Evolutionary conservation across 108 stramenopile genomes (phyloP).

Genomic region (Nitzschia sp.): DNA sequence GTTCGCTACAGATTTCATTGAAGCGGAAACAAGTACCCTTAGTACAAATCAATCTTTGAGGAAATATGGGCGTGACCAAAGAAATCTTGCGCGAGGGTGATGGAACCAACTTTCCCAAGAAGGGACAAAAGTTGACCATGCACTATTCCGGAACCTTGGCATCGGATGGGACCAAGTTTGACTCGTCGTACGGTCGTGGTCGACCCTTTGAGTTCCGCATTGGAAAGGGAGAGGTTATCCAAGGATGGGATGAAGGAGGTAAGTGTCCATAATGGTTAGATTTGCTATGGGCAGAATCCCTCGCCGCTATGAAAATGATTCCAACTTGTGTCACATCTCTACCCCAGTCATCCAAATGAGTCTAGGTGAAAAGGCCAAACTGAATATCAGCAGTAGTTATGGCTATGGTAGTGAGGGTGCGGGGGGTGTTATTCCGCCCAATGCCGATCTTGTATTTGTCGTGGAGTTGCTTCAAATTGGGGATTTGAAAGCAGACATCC

Average conservation of each 20-base stretch:
- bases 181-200: constrained; percentile 68
- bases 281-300: not conserved
- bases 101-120: constrained; percentile 68
- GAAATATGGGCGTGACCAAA: constrained; percentile 50
- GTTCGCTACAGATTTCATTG: too few species aligned
- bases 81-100: constrained; percentile 65
- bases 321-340: constrained; percentile 15
- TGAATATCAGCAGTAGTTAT: constrained; percentile 75
- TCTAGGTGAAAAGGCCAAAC: constrained; percentile 75
- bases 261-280: not conserved
- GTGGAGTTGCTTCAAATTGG: constrained; percentile 68
- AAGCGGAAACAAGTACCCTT: not conserved
- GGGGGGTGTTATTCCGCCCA: constrained; percentile 86
- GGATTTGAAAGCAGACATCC: constrained; percentile 19
- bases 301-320: not conserved
- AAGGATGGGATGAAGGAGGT: constrained; percentile 45
- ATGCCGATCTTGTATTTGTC: constrained; percentile 79
- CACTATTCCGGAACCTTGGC: constrained; percentile 63
- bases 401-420: constrained; percentile 86
- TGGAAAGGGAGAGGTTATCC: constrained; percentile 56
- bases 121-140: constrained; percentile 79
- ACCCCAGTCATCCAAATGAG: constrained; percentile 51
- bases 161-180: constrained; percentile 81
- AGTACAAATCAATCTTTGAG: not conserved
- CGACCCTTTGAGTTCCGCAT: constrained; percentile 67